Conservation (phyloP, 805 yeast genomes). For the Candida maltosa region DNA sequence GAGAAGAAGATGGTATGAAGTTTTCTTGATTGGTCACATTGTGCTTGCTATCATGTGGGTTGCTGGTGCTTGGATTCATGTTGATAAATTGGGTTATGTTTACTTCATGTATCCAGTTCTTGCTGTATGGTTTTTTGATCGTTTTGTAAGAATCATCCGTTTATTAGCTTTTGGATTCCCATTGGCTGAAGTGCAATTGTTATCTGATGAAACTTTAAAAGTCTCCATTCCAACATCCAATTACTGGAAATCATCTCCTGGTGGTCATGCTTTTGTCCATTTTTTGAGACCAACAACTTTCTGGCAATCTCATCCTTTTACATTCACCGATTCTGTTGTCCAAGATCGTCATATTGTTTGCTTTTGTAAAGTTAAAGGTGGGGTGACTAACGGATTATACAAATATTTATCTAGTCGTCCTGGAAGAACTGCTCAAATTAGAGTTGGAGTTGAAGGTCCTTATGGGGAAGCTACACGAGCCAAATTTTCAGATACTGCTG, state of each 20-base stretch:
- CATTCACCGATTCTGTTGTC: conserved; percentile 24
- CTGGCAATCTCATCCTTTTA: conserved; percentile 48
- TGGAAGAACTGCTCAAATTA: conserved; percentile 20
- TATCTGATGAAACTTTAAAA: conserved; percentile 39
- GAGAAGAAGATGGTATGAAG: conserved; percentile 36
- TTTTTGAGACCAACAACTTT: conserved; percentile 37
- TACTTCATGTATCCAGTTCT: conserved; percentile 24
- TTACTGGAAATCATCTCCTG: conserved; percentile 39
- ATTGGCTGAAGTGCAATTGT: conserved; percentile 30
- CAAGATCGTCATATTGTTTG: conserved; percentile 20
- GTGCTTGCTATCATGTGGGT: conserved; percentile 34
- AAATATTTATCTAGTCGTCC: conserved; percentile 24
- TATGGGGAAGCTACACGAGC: conserved; percentile 56
- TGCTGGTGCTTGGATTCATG: conserved; percentile 45
- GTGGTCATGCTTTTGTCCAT: conserved; percentile 37
- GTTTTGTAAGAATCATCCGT: conserved; percentile 30
- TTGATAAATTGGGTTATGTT: conserved; percentile 21
- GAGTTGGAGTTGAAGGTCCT: conserved; percentile 60
- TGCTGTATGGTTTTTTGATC: conserved; percentile 38
- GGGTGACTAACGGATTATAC: conserved; percentile 31
- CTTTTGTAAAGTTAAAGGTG: conserved; percentile 35
- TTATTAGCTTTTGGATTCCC: conserved; percentile 28
- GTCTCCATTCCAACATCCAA: conserved; percentile 47
- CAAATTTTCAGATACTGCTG: conserved; percentile 49
- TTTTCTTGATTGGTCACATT: conserved; percentile 32